Base-by-base conservation (phyloP, 257 asterid species). In the Datura wrightii region DNA sequence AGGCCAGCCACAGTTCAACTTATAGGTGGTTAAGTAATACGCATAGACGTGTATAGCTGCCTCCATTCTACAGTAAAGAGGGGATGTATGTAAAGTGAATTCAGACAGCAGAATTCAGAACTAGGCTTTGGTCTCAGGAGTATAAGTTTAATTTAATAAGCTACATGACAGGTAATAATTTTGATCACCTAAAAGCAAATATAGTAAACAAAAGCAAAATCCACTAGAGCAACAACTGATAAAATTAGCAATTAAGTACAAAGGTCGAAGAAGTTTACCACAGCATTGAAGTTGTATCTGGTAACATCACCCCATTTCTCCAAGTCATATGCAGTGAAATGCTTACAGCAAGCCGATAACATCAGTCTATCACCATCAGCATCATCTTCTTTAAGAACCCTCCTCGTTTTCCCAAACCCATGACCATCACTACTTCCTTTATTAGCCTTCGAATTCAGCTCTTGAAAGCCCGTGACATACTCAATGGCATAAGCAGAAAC, bases 321-420 rank as follows among this genome's bases (percentile, higher is more conserved):
- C 95, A 96, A 84, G 88, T 93, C 98, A 90, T 96, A 96, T 87
- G 95, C 99, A 48, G 93, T 87, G 65, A 90, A 93, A 93, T 96
- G 99, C 92, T 96, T 96, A 89, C 99, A 96, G 69, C 99, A 96
- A 85, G 98, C 98, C 48, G 99, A 94, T 80, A 96, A 63, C 95
- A 84, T 90, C 85, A 95, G 86, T 58, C 87, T 58, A 66, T 87
- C 94, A 37, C 58, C 89, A 59, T 18, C 60, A 31, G 36, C 91
- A 53, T 70, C 86, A 5, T 82, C 72, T 37, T 44, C 86, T 18
- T 60, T 60, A 92, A 89, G 88, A 80, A 24, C 86, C 85, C 63
- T 76, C 46, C 82, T 31, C 56, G 62, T 76, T 13, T 76, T 16
- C 37, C 58, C 79, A 82, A 66, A 66, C 56, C 80, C 87, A 8